These are phyloP conservation scores for Haematococcus sp. DNA, from an alignment of 139 green algal species.

Conservation along the genomic window DNA sequence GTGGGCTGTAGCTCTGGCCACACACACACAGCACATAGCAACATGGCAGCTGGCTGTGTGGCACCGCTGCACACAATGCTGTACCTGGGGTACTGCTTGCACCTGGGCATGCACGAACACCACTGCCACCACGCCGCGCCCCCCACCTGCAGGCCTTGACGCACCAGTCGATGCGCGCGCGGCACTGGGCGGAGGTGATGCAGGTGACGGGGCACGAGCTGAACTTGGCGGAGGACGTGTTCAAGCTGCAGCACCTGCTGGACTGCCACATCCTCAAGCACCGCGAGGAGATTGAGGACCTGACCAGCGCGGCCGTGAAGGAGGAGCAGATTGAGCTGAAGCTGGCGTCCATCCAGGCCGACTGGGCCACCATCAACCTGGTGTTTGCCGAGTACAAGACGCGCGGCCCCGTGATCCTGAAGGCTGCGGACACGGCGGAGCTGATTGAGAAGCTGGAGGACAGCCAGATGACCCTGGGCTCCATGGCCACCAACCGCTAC, in stretches of 20 bases:
- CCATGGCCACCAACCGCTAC: slow-evolving; percentile 93
- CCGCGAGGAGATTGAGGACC: slow-evolving; percentile 87
- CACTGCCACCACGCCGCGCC: no score
- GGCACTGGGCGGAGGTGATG: slow-evolving; percentile 88
- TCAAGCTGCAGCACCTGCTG: slow-evolving; percentile 90
- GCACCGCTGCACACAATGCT: no score
- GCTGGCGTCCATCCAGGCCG: slow-evolving; percentile 31
- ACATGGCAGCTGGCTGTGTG: no score
- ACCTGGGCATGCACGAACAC: no score
- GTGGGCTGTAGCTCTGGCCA: no score
- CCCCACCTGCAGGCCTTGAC: slow-evolving; percentile 52
- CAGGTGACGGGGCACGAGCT: slow-evolving; percentile 70
- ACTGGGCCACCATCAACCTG: slow-evolving; percentile 80
- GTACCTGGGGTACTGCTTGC: no score
- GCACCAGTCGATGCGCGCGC: slow-evolving; percentile 67
- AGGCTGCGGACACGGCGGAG: slow-evolving; percentile 83
- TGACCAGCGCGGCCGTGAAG: slow-evolving; percentile 78
- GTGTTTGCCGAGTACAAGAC: slow-evolving; percentile 91
- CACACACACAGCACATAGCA: no score
- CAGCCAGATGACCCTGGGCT: slow-evolving; percentile 85
- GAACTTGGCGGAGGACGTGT: slow-evolving; percentile 81
- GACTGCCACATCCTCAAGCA: slow-evolving; percentile 71
- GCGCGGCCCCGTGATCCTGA: slow-evolving; percentile 83
- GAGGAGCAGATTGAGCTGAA: slow-evolving; percentile 90
- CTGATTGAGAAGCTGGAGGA: slow-evolving; percentile 96